Evolutionary conservation across 1,139 yeast species (phyloP).

Genomic region (Lodderomyces pseudojiufengensis): DNA sequence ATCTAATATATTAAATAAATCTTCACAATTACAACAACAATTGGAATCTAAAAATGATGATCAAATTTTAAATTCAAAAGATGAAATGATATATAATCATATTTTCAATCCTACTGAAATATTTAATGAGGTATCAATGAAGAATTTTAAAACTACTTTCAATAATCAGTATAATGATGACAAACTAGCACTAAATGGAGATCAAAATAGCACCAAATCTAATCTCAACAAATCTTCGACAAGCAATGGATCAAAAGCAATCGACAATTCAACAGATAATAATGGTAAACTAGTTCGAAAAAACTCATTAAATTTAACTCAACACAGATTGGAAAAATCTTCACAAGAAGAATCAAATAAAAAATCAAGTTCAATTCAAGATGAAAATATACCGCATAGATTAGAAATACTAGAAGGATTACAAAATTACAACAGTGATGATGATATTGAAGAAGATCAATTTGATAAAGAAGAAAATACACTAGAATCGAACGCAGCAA

Average conservation of each 20-base stretch:
- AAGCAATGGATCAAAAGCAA: background rate
- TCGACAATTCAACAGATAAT: background rate
- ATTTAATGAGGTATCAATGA: constrained; percentile 33
- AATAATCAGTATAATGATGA: constrained; percentile 25
- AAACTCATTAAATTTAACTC: constrained; percentile 12
- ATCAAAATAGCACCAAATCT: constrained; percentile 1
- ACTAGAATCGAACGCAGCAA: too few relatives aligned
- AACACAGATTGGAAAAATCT: constrained; percentile 10
- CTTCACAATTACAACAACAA: constrained; percentile 20
- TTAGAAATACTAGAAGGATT: background rate
- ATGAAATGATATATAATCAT: constrained; percentile 16
- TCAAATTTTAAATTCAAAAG: constrained; percentile 17
- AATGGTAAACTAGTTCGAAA: constrained; percentile 8
- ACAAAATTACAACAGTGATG: background rate
- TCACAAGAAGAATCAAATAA: background rate
- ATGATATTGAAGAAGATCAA: constrained; percentile 1
- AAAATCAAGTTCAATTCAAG: constrained; percentile 1
- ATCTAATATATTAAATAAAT: constrained; percentile 24
- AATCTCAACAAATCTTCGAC: background rate
- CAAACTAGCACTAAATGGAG: constrained; percentile 5
- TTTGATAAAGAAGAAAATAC: constrained; percentile 1
- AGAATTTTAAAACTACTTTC: constrained; percentile 24
- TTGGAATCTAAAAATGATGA: constrained; percentile 15
- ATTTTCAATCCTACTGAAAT: constrained; percentile 34
- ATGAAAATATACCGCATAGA: background rate